A percentile compares a stretch with the other conserved stretches of the same genome.
phyloP scores from a whole-genome alignment of 108 stramenopile species.

The Pseudonitzschia pungens region DNA sequence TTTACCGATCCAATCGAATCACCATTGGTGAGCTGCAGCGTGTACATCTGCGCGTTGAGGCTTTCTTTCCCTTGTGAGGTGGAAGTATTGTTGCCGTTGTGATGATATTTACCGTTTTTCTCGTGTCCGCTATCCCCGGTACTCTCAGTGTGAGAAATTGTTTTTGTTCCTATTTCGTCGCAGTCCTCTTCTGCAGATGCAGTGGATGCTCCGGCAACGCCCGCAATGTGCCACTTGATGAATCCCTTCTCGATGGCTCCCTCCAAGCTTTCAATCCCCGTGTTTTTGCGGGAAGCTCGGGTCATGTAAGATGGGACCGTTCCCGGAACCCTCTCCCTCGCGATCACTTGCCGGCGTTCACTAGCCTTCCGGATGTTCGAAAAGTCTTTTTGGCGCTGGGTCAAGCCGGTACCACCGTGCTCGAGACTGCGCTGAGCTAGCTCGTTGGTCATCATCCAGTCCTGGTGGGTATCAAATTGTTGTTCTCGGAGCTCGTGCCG shows the following conservation, averaged over 20 bases:
- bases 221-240: slow-evolving; percentile 13
- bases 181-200: background rate
- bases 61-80: background rate
- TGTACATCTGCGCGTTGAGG: background rate
- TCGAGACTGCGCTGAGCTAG: slow-evolving; percentile 4
- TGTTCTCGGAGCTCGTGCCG: slow-evolving; percentile 28
- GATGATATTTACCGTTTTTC: background rate
- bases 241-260: slow-evolving; percentile 14
- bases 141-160: no score
- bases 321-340: slow-evolving; percentile 2
- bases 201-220: background rate
- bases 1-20: background rate
- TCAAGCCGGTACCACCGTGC: slow-evolving; percentile 10
- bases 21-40: background rate
- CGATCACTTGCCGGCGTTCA: slow-evolving; percentile 20
- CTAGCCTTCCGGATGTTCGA: no score
- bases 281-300: background rate
- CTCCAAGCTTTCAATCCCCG: background rate
- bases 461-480: slow-evolving; percentile 34
- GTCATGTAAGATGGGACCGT: slow-evolving; percentile 1
- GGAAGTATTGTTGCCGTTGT: background rate
- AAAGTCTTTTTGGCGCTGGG: slow-evolving; percentile 18
- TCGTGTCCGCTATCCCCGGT: background rate
- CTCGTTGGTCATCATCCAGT: slow-evolving; percentile 27
- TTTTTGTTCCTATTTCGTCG: background rate